Base-by-base conservation (phyloP, 2,329 filamentous ascomycete species). In the Ophioceras dolichostomum region DNA sequence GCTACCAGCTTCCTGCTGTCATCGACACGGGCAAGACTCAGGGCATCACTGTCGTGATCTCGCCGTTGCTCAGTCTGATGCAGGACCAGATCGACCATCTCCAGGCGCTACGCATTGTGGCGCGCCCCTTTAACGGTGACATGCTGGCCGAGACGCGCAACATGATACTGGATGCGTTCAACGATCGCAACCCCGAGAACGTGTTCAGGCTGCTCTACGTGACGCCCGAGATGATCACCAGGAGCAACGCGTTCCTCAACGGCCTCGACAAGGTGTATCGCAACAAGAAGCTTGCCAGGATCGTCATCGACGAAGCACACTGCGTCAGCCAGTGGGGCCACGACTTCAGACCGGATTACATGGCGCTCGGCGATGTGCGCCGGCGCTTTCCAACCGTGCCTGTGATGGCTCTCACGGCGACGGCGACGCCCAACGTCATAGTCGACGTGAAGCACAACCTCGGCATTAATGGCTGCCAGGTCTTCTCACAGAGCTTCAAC, bases 321-420 rank as follows among this genome's bases (percentile, higher is more conserved):
- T 98, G 91, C 57, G 89, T 98, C 19, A 96, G 91, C 57, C 88
- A 98, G 64, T 98, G 91, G 91, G 91, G 91, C 1, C 91, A 98
- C 49, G 91, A 98, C 56, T 98, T 98, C 54, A 77, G 93, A 32
- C 89, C 88, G 1, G 89, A 96, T 54, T 98, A 98, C 64, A 94
- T 94, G 57, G 73, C 74, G 21, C 66, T 98, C 4, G 86, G 88
- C 20, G 70, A 77, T 41, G 65, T 95, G 31, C 74, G 89, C 34
- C 57, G 64, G 29, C 74, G 72, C 37, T 89, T 89, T 48, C 77
- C 79, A 1, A 73, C 74, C 2, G 83, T 96, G 3, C 91, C 91
- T 1, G 70, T 96, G 29, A 94, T 98, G 75, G 91, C 91, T 4
- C 65, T 98, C 47, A 98, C 91, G 19, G 91, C 91, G 6, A 98